Conservation (phyloP, 2,329 filamentous ascomycete genomes). For the Beauveria varroae region DNA sequence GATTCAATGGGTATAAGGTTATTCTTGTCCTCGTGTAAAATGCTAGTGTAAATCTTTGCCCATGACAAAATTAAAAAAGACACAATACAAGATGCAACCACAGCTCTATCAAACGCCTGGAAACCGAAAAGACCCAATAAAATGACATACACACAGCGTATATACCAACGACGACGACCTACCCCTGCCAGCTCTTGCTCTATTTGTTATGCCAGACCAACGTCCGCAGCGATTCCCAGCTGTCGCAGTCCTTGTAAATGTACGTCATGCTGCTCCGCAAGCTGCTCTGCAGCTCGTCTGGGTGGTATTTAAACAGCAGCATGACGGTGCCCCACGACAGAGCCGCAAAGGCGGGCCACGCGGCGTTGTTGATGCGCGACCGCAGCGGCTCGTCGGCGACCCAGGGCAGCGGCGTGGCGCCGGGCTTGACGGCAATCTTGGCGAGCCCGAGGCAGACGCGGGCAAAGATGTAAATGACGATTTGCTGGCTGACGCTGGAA, state of each 20-base stretch:
- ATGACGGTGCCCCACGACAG: constrained; percentile 90
- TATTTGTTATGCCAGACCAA: constrained; percentile 79
- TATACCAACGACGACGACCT: neutral
- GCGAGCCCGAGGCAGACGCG: constrained; percentile 80
- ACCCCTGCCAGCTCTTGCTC: constrained; percentile 10
- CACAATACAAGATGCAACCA: neutral
- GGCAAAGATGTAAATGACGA: constrained; percentile 96
- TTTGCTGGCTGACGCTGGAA: constrained; percentile 86
- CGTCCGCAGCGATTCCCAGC: constrained; percentile 81
- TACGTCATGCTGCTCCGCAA: constrained; percentile 95
- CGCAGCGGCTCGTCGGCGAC: constrained; percentile 41
- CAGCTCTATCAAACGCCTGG: neutral
- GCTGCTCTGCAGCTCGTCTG: constrained; percentile 84
- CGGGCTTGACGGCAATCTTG: constrained; percentile 68
- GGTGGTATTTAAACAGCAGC: constrained; percentile 89
- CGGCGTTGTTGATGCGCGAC: constrained; percentile 54
- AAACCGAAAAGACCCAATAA: neutral
- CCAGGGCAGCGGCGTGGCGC: constrained; percentile 37
- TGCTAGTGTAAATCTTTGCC: neutral
- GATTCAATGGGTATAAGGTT: neutral
- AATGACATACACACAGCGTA: neutral
- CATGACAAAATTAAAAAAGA: neutral
- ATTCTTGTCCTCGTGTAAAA: constrained; percentile 1
- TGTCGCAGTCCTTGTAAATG: constrained; percentile 84
- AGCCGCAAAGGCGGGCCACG: constrained; percentile 89